Conservation (phyloP, 2,329 filamentous ascomycete species). For the Penicillium freii region DNA sequence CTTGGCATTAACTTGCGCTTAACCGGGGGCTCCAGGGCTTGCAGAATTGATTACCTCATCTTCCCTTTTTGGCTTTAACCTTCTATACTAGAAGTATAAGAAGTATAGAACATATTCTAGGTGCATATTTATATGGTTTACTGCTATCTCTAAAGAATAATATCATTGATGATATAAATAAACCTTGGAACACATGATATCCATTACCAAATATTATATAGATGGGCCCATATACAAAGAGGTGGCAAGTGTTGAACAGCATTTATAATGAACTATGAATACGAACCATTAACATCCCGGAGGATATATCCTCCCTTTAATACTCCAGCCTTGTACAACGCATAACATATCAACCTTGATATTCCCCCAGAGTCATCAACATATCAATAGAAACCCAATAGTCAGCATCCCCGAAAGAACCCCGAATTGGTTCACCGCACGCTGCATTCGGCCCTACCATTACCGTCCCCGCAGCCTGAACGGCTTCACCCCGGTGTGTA, state of each 20-base stretch:
- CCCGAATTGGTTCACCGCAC: slow-evolving; percentile 34
- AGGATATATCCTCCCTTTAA: neutral
- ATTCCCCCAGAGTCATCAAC: neutral
- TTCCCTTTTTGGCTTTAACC: neutral
- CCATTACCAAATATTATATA: neutral
- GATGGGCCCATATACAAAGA: neutral
- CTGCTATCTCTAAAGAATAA: no score
- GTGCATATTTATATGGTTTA: neutral
- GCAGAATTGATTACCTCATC: neutral
- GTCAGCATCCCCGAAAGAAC: slow-evolving; percentile 2
- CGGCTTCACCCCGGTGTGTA: slow-evolving; percentile 28
- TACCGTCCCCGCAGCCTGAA: slow-evolving; percentile 26
- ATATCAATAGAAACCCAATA: slow-evolving; percentile 1
- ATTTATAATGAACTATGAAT: neutral
- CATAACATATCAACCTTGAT: neutral
- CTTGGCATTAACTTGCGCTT: no score
- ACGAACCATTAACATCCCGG: neutral
- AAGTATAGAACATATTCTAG: neutral
- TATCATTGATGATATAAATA: no score
- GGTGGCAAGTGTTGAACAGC: neutral
- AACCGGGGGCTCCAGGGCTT: no score
- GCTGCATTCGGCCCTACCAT: slow-evolving; percentile 29
- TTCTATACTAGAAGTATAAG: neutral
- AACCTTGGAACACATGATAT: neutral
- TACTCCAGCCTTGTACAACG: neutral